These are phyloP conservation scores for Fusarium dimerum DNA, from an alignment of 2,329 filamentous ascomycete species.

Conservation along the genomic window DNA sequence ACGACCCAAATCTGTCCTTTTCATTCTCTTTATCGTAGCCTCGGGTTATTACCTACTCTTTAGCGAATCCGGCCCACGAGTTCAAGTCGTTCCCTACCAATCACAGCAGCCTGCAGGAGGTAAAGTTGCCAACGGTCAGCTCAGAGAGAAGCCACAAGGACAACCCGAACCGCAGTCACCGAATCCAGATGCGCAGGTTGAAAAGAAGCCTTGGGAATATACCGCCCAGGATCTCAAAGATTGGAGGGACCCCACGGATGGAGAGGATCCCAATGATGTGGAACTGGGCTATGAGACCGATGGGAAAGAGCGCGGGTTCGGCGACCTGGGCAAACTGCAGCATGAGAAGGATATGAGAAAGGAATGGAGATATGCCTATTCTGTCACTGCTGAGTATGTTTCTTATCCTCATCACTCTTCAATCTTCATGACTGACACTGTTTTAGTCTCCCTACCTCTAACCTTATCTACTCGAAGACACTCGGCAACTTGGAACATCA, in stretches of 20 bases:
- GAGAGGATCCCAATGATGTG: conserved; percentile 37
- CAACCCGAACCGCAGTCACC: not conserved
- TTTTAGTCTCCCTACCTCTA: conserved; percentile 41
- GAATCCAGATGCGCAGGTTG: conserved; percentile 7
- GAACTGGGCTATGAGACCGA: conserved; percentile 40
- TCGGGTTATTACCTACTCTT: conserved; percentile 48
- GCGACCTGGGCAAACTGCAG: conserved; percentile 36
- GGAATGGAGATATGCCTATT: conserved; percentile 43
- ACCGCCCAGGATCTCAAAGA: conserved; percentile 36
- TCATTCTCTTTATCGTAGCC: conserved; percentile 41
- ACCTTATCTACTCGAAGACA: conserved; percentile 59
- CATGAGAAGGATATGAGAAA: conserved; percentile 46
- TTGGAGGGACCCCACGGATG: conserved; percentile 39
- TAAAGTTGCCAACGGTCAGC: conserved; percentile 6
- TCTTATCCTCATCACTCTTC: conserved; percentile 5
- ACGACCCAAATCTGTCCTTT: conserved; percentile 43
- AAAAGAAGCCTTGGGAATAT: conserved; percentile 36
- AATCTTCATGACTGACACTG: conserved; percentile 31
- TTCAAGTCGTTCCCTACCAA: conserved; percentile 36
- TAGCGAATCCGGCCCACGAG: conserved; percentile 34
- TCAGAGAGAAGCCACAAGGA: not conserved
- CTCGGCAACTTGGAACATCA: conserved; percentile 47
- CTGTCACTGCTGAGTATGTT: conserved; percentile 43
- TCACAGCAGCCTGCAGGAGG: conserved; percentile 2
- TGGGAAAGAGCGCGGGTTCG: conserved; percentile 35